Evolutionary conservation across 2,329 filamentous ascomycete species (phyloP).

Genomic region (Delphinella strobiligena): DNA sequence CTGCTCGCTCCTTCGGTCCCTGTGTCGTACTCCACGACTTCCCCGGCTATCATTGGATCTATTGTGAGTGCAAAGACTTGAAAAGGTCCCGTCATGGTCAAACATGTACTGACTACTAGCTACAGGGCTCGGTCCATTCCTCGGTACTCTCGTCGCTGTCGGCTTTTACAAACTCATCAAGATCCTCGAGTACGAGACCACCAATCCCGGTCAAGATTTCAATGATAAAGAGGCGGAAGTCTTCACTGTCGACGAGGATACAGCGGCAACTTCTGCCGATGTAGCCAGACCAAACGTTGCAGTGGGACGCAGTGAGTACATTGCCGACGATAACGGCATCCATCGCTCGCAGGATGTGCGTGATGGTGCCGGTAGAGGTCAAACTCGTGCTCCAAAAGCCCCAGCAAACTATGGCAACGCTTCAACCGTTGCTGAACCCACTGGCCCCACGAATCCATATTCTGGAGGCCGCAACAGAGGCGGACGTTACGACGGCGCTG

Average conservation of each 20-base stretch:
- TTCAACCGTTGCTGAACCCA: background rate
- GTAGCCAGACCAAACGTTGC: constrained; percentile 17
- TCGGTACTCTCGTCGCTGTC: constrained; percentile 34
- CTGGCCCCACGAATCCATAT: background rate
- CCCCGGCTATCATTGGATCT: constrained; percentile 20
- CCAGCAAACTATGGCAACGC: constrained; percentile 8
- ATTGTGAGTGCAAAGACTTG: background rate
- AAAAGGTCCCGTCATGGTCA: too few species aligned
- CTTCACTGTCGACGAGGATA: constrained; percentile 24
- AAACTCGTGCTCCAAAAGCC: constrained; percentile 14
- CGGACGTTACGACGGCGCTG: constrained; percentile 3
- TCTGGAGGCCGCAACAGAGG: background rate
- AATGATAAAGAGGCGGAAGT: constrained; percentile 30
- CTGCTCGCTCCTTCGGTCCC: constrained; percentile 23
- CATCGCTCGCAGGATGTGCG: constrained; percentile 10
- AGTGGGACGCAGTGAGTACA: constrained; percentile 12
- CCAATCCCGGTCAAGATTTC: constrained; percentile 36
- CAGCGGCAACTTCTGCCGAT: constrained; percentile 18
- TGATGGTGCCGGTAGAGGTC: constrained; percentile 15
- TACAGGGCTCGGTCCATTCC: constrained; percentile 30
- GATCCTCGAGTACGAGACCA: constrained; percentile 37
- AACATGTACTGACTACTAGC: background rate
- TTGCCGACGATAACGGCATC: constrained; percentile 8
- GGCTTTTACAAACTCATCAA: constrained; percentile 39
- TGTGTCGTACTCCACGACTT: constrained; percentile 18